Base-by-base conservation (phyloP, 306 rosid genomes). In the Cicer arietinum region DNA sequence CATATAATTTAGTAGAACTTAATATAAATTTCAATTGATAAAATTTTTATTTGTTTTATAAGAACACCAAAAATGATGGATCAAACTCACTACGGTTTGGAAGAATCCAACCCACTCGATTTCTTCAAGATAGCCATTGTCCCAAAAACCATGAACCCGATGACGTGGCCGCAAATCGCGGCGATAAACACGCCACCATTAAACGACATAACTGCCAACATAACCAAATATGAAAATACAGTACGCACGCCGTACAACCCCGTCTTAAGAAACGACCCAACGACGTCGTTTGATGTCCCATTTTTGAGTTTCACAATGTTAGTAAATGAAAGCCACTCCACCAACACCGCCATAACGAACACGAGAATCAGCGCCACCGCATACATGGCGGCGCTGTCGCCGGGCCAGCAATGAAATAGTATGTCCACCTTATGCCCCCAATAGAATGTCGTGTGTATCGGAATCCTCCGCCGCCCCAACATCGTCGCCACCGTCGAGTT, bases 141-240 rank as follows among this genome's bases (percentile, higher is more conserved):
- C 0, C 84, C 81, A 43, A 83, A 83, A 56, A 79, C 10, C 72
- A 83, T 22, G 51, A 79, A 83, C 43, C 86, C 84, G 41, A 83
- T 75, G 25, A 79, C 72, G 74, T 86, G 97, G 17, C 97, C 92
- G 3, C 81, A 76, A 37, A 91, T 80, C 1, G 93, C 91, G 4
- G 79, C 92, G 2, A 91, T 6, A 77, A 91, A 88, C 59, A 91
- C 84, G 4, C 94, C 92, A 0, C 87, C 82, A 30, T 91, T 91
- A 82, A 89, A 89, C 63, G 97, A 89, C 92, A 91, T 89, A 12
- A 86, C 90, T 0, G 95, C 78, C 20, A 89, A 81, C 95, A 88
- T 88, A 22, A 89, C 87, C 88, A 86, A 61, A 67, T 91, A 91
- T 37, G 82, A 70, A n/a, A 88, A 67, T 5, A 71, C 90, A 0